Evolutionary conservation across 345 rosid species (phyloP).

Genomic region (Carallia brachiata): DNA sequence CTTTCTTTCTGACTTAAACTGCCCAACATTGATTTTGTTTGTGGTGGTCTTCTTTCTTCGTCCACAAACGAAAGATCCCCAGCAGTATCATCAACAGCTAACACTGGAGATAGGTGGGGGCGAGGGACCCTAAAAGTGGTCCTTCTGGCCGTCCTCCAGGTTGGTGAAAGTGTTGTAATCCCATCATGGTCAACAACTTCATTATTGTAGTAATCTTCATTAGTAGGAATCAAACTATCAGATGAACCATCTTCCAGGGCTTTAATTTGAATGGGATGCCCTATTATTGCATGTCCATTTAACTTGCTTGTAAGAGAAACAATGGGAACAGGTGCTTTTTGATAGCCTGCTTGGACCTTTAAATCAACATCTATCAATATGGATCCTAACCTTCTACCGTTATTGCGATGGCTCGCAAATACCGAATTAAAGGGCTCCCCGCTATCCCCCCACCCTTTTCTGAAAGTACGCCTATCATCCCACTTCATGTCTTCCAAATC

Average conservation of each 20-base stretch:
- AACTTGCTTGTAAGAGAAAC: conserved; percentile 78
- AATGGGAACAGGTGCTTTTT: conserved; percentile 74
- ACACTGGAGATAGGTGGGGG: conserved; percentile 43
- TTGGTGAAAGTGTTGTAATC: conserved; percentile 50
- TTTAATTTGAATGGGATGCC: conserved; percentile 84
- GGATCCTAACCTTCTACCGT: conserved; percentile 45
- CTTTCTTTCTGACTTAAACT: conserved; percentile 40
- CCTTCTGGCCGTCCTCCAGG: conserved; percentile 95
- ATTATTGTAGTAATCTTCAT: conserved; percentile 40
- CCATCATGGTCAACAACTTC: conserved; percentile 52
- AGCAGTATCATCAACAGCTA: conserved; percentile 40
- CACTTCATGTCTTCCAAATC: conserved; percentile 61
- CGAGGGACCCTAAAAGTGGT: conserved; percentile 79
- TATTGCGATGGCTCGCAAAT: conserved; percentile 34
- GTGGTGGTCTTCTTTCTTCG: conserved; percentile 42
- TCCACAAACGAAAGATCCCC: conserved; percentile 34
- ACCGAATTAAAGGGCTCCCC: conserved; percentile 39
- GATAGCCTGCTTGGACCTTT: conserved; percentile 81
- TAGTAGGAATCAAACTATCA: conserved; percentile 41
- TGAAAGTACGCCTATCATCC: conserved; percentile 41
- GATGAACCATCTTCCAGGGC: conserved; percentile 70
- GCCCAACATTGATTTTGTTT: conserved; percentile 36
- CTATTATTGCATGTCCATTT: conserved; percentile 83
- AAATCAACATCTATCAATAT: conserved; percentile 78
- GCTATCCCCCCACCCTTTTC: conserved; percentile 42